Base-by-base conservation (phyloP, 352 stramenopile genomes). In the Pythium scleroteichum region DNA sequence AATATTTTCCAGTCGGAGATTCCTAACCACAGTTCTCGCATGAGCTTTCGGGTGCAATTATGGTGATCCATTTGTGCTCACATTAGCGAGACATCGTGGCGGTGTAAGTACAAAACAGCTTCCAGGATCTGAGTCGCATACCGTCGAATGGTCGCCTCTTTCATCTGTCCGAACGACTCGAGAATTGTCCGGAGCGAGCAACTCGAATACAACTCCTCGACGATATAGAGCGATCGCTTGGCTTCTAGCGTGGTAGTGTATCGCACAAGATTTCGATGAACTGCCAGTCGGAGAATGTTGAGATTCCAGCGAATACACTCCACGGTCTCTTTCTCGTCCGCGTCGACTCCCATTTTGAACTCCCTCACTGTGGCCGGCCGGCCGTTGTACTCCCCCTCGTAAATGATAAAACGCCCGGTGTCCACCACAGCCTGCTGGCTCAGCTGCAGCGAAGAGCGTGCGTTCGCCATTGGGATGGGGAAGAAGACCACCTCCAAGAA, bases 81-180 rank as follows among this genome's bases (percentile, higher is more conserved):
- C 79, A 76, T 75, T 39, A 90, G 82, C 7, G 56, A 5, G 19
- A 90, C 56, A 14, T 72, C 69, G 32, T 72, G 69, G 2, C 57
- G 39, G 29, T 90, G 80, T 7, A 92, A 70, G 58, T 59, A 88
- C 6, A 52, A 52, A 2, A 89, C 59, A 14, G 62, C 80, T 20
- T 89, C 68, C 1, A 89, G 57, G 14, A 90, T 49, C 41, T 92
- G 82, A 16, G 74, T 16, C 12, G 88, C n/a, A 24, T 92, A 92
- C 0, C 80, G 75, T 0, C 78, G 80, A 45, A 92, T 83, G 17
- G 77, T 88, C 10, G 78, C 53, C 50, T 92, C 82, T 23, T 87
- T 89, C 82, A 92, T 92, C 0, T 71, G 55, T 0, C 82, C 82
- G 61, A 92, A 92, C 9, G 78, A 85, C 49, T 75, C 70, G 2